Base-by-base conservation (phyloP, 2,329 filamentous ascomycete species). In the Sclerotinia sclerotiorum region DNA sequence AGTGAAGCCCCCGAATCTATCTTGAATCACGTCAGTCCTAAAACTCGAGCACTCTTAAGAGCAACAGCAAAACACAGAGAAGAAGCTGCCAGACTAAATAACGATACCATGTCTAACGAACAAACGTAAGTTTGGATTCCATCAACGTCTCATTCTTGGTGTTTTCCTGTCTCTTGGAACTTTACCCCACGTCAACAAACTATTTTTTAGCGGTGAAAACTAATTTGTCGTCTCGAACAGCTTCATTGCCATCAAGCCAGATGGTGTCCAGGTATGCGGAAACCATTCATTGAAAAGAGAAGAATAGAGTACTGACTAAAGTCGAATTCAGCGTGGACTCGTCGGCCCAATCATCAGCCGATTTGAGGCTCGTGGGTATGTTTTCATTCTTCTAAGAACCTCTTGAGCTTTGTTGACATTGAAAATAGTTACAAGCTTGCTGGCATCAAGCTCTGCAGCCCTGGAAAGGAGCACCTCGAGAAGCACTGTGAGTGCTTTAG, bases 221-320 rank as follows among this genome's bases (percentile, higher is more conserved):
- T 67, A 62, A 67, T 52, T 78, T 70, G 77, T 69, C 19, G 63
- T 68, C 76, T 57, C 71, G 69, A 58, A 76, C 79, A 98, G 94
- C 86, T 98, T 98, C 92, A 98, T 98, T 88, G 95, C 95, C 81
- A 93, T 99, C 89, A 99, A 99, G 93, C 95, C 94, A 78, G 95
- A 98, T 85, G 95, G 95, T 83, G 95, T 98, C 85, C 95, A 97
- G 90, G 93, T 97, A 90, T 76, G 84, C 70, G 66, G 68, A 56
- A 29, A 52, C 7, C 21, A 42, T 46, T 39, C n/a, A 35, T n/a
- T 13, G 17, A 64, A 44, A 13, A 52, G 24, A 13, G 19, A 15
- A 57, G 35, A 15, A 70, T 29, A 29, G 5, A 32, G 52, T 68
- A 70, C 63, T 74, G 32, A 76, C 69, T 68, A 29, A 54, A 15